phyloP scores from a whole-genome alignment of 176 grass and related monocot species.

The Triticum monococcum region DNA sequence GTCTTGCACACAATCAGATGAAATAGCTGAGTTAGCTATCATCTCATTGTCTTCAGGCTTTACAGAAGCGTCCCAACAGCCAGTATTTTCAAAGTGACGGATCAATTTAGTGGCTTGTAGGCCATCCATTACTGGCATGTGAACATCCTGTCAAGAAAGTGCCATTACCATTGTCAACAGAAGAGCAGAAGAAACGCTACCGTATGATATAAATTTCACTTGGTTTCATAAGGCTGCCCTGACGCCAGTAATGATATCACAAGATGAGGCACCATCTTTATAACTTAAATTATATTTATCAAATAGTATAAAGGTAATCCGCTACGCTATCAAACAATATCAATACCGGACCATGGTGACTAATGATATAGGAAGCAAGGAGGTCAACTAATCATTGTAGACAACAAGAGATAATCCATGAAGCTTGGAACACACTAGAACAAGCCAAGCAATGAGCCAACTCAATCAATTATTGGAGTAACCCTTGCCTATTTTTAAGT shows the following conservation, averaged over 20 bases:
- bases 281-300: slow-evolving; percentile 14
- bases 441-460: background rate
- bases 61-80: slow-evolving; percentile 78
- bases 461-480: background rate
- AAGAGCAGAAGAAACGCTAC: slow-evolving; percentile 27
- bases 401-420: slow-evolving; percentile 16
- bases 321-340: background rate
- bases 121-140: slow-evolving; percentile 97
- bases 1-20: slow-evolving; percentile 33
- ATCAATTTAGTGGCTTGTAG: slow-evolving; percentile 91
- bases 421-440: background rate
- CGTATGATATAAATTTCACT: background rate
- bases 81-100: slow-evolving; percentile 76
- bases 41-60: slow-evolving; percentile 44
- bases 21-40: slow-evolving; percentile 33
- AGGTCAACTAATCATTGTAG: background rate
- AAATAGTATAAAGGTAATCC: background rate
- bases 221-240: slow-evolving; percentile 8
- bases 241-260: slow-evolving; percentile 19
- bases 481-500: background rate
- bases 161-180: background rate
- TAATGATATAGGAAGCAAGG: background rate
- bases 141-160: slow-evolving; percentile 68
- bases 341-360: background rate
- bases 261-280: background rate